Evolutionary conservation across 2,329 filamentous ascomycete species (phyloP).

Genomic region (Zymoseptoria ardabiliae): DNA sequence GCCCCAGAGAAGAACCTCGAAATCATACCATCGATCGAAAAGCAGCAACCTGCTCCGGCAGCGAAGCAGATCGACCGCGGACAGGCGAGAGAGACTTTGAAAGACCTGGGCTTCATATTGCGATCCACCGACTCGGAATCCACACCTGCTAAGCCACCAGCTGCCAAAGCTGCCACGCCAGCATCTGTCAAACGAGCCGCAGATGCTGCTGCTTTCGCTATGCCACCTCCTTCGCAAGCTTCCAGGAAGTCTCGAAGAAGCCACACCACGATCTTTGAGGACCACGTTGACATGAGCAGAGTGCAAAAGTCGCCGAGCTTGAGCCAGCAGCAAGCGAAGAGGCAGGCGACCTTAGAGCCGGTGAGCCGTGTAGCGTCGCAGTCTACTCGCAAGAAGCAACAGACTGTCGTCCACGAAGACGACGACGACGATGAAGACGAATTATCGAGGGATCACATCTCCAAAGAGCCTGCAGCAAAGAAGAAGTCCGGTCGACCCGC

Average conservation of each 20-base stretch:
- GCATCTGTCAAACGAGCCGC: constrained; percentile 1
- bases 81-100: neutral
- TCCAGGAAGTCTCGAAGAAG: constrained; percentile 20
- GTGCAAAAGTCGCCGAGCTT: constrained; percentile 22
- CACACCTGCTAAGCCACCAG: neutral
- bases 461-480: neutral
- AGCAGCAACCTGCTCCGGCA: neutral
- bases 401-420: constrained; percentile 14
- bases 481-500: constrained; percentile 10
- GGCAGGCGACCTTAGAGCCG: constrained; percentile 18
- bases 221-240: constrained; percentile 1
- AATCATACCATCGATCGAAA: neutral
- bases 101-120: neutral
- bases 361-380: constrained; percentile 4
- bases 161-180: neutral
- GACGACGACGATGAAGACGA: constrained; percentile 22
- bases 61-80: neutral
- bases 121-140: neutral
- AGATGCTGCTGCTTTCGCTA: constrained; percentile 13
- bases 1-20: neutral
- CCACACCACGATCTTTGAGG: constrained; percentile 31
- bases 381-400: constrained; percentile 9
- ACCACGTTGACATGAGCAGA: constrained; percentile 22
- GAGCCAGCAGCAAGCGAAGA: constrained; percentile 28
- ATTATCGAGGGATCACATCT: constrained; percentile 13